Conservation (phyloP, 177 flowering plant species). For the Telopea speciosissima region DNA sequence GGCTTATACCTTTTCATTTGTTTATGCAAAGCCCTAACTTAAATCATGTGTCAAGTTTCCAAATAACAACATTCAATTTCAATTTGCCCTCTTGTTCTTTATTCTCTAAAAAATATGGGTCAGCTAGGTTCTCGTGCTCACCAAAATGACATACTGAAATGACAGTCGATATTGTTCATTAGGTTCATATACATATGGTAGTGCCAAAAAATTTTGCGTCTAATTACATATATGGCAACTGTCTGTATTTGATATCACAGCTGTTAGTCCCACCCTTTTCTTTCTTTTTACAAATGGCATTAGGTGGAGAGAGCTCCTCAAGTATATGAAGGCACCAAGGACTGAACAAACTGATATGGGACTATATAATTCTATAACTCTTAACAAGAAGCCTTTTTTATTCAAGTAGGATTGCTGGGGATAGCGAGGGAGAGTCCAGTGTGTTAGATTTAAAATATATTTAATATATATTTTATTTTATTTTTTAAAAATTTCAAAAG, state of each 20-base stretch:
- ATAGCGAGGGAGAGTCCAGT: slow-evolving; percentile 31
- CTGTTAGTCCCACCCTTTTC: too few species aligned
- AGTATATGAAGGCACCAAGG: too few species aligned
- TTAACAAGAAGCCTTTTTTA: slow-evolving; percentile 29
- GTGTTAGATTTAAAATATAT: too few species aligned
- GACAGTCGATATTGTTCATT: background rate
- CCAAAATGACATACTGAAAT: background rate
- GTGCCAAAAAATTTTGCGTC: background rate
- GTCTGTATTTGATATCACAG: too few species aligned
- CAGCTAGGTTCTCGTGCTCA: background rate
- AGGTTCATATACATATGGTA: background rate
- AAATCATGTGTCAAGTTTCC: background rate
- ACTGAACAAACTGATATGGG: too few species aligned
- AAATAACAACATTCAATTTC: background rate
- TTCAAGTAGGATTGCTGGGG: slow-evolving; percentile 25
- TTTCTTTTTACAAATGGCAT: too few species aligned
- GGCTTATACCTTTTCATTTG: background rate
- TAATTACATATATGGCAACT: too few species aligned
- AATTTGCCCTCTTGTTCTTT: background rate
- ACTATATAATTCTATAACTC: too few species aligned
- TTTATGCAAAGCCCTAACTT: background rate
- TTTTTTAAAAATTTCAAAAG: too few species aligned
- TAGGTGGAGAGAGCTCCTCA: too few species aligned
- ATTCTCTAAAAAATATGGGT: background rate
- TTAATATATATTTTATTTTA: too few species aligned